Base-by-base conservation (phyloP, 2,329 filamentous ascomycete genomes). In the Ascochyta pisi region DNA sequence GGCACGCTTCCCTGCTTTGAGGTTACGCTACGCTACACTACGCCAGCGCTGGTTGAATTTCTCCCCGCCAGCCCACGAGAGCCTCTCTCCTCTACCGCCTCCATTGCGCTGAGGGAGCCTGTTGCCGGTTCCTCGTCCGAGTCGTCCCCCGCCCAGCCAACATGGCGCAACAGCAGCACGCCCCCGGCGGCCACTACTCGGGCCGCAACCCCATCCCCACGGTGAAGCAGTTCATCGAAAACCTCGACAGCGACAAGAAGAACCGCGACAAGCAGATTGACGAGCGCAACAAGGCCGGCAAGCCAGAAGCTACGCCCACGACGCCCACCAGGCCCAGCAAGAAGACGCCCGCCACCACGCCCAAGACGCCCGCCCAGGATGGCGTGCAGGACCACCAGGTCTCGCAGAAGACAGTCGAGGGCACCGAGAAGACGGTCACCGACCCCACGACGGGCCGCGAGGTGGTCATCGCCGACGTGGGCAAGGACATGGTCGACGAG, bases 361-460 rank as follows among this genome's bases (percentile, higher is more conserved):
- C 41, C 6, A 51, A 48, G 40, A 77, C 27, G 73, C 77, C 45
- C 58, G 50, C 16, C 19, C 57, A 45, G 47, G 47, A 37, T 19
- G 77, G 79, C 44, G 77, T 74, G 8, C 66, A 73, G 39, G 76
- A 81, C 40, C 83, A 86, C 67, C 68, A 81, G 62, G 76, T 79
- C 44, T 76, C 79, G 45, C 73, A 79, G 50, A 69, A 76, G 15
- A 76, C 77, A 8, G 77, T 81, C 51, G 77, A 76, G 43, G 77
- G 77, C 15, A 78, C 79, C 10, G 77, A 83, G 59, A 84, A 87
- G 59, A 69, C 62, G 3, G 93, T 96, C 40, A 92, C 90, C 1
- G 94, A 98, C 73, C 94, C 94, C 0, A 91, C 91, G 0, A 97
- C 94, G 0, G 92, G 92, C 19, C 89, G 87, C 47, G 84, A 96